Evolutionary conservation across 2,329 filamentous ascomycete genomes (phyloP), one percentile per base, ranked within the genome.

Genomic region (Colletotrichum lini): DNA sequence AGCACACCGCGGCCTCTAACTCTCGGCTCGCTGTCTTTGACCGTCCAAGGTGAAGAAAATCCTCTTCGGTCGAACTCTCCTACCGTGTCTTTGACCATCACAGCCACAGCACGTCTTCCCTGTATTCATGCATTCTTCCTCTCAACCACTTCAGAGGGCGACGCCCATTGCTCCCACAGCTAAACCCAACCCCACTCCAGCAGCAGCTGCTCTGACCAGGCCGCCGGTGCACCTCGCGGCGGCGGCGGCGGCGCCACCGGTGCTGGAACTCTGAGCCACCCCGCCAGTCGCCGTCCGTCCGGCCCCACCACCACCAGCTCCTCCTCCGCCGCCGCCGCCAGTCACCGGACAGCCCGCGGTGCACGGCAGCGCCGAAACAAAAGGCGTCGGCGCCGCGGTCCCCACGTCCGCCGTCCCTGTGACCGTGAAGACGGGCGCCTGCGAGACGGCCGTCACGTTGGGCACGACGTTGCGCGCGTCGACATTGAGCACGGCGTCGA

Each of bases 401-500:
- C 76, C 78, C 47, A 67, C 69, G 53, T 49, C 50, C 15, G 38
- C 44, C 16, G 35, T 38, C n/a, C 49, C 72, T 4, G 61, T 65
- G n/a, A 64, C 8, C 2, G 64, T 73, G 57, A 72, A 74, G 7
- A 73, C 71, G 6, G 82, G 80, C 56, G 85, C 79, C 1, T 84
- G 84, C 21, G 74, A 72, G 1, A 77, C 79, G 2, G 74, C 75
- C 15, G 79, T 68, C 7, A 78, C 81, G 49, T 83, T 76, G 2
- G 84, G 85, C 21, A 38, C 21, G 18, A 49, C 61, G 23, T 60
- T 57, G 12, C 47, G 59, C 1, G 65, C 62, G n/a, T 73, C 56
- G 40, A 69, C 70, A 75, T 85, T 87, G 30, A 88, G 80, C 10
- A 87, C 84, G 65, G 81, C 83, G 76, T 91, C 88, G 59, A 90